Conservation (phyloP, 495 filamentous ascomycete genomes). For the Daldinia loculata region DNA sequence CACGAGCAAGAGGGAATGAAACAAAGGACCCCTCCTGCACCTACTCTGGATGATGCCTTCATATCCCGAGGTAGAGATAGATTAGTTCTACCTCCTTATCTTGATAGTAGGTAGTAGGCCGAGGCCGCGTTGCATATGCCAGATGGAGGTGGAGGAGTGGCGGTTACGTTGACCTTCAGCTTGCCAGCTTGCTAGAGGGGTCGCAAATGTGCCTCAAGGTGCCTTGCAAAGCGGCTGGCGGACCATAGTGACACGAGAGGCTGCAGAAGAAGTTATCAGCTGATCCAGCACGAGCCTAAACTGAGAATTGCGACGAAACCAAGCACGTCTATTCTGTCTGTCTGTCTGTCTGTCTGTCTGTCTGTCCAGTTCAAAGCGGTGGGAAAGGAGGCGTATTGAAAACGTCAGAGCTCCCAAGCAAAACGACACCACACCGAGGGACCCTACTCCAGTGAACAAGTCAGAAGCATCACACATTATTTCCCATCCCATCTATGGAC, state of each 20-base stretch:
- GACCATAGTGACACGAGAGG: conserved; percentile 40
- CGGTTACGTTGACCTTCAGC: conserved; percentile 29
- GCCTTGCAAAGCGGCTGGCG: conserved; percentile 28
- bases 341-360: no score
- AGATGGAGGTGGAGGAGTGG: conserved; percentile 36
- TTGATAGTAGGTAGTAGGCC: conserved; percentile 39
- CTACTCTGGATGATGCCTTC: conserved; percentile 16
- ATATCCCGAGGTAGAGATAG: conserved; percentile 26
- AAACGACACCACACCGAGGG: conserved; percentile 23
- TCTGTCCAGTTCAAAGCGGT: conserved; percentile 8
- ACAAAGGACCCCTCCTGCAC: conserved; percentile 14
- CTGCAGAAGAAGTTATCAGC: conserved; percentile 41
- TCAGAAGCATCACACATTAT: conserved; percentile 9
- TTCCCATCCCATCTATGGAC: background rate
- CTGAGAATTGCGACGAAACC: conserved; percentile 16
- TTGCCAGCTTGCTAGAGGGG: conserved; percentile 25
- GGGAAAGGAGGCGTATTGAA: conserved; percentile 38
- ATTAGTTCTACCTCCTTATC: conserved; percentile 36
- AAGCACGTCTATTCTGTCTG: conserved; percentile 9
- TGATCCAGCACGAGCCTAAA: conserved; percentile 27
- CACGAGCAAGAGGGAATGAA: conserved; percentile 20
- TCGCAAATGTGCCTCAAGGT: background rate
- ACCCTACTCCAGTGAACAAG: background rate
- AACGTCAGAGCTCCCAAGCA: conserved; percentile 29
- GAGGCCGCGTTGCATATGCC: conserved; percentile 38